Conservation (phyloP, 2,329 filamentous ascomycete species). For the Talaromyces albobiverticillius region DNA sequence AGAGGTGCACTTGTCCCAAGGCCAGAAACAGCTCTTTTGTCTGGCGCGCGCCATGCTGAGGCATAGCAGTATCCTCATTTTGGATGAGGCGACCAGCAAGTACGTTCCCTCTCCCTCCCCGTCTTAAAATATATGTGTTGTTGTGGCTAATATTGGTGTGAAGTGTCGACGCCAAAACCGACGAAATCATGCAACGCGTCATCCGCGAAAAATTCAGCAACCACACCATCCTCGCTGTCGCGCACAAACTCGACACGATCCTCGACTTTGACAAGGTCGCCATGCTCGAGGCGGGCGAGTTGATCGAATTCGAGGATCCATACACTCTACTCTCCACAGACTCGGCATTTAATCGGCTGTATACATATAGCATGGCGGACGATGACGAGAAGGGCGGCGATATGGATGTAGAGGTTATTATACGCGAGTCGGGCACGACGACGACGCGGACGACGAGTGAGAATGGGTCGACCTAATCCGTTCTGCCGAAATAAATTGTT, state of each 20-base stretch:
- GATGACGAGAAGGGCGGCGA: constrained; percentile 12
- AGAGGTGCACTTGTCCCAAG: constrained; percentile 52
- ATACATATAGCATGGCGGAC: constrained; percentile 21
- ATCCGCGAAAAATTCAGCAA: constrained; percentile 53
- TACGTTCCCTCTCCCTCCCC: constrained; percentile 19
- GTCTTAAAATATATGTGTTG: no score
- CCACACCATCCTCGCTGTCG: constrained; percentile 60
- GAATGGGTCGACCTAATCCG: no score
- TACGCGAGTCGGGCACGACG: constrained; percentile 4
- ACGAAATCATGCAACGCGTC: constrained; percentile 56
- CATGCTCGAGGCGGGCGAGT: constrained; percentile 33
- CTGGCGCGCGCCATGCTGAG: constrained; percentile 59
- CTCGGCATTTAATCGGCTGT: constrained; percentile 37
- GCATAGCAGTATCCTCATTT: constrained; percentile 40
- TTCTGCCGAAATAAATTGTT: no score
- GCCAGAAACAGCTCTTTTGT: constrained; percentile 64
- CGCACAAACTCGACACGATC: constrained; percentile 53
- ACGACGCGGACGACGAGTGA: constrained; percentile 2
- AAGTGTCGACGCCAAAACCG: constrained; percentile 58
- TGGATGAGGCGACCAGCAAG: constrained; percentile 44
- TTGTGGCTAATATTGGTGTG: no score
- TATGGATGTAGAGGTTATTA: constrained; percentile 14
- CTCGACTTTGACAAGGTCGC: constrained; percentile 39
- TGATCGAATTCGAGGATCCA: constrained; percentile 37
- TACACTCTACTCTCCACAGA: constrained; percentile 33